A percentile compares a stretch with the other conserved stretches of the same genome.
Conservation (phyloP, 192 early-diverging fungal species). For the Umbelopsis sp. region DNA sequence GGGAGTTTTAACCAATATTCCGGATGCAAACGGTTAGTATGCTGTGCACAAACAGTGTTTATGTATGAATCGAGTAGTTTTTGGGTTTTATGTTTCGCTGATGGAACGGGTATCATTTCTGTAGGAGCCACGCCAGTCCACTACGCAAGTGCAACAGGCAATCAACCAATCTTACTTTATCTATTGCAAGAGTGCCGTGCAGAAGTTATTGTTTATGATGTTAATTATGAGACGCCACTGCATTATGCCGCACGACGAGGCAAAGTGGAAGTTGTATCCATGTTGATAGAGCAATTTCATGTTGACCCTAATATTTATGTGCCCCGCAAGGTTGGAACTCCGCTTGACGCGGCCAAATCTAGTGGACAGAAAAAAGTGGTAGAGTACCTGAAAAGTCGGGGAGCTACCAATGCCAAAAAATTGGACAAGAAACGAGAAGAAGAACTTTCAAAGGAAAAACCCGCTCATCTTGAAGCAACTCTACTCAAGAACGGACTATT, state of each 20-base stretch:
- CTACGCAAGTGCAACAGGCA: slow-evolving; percentile 35
- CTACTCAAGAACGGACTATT: slow-evolving; percentile 32
- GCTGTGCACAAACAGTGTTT: background rate
- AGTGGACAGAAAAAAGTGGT: slow-evolving; percentile 26
- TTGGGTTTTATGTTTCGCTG: too few relatives aligned
- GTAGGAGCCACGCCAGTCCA: slow-evolving; percentile 36
- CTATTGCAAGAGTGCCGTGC: slow-evolving; percentile 25
- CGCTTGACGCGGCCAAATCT: slow-evolving; percentile 34
- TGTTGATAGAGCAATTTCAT: slow-evolving; percentile 30
- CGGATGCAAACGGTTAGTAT: slow-evolving; percentile 22
- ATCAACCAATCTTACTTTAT: slow-evolving; percentile 25
- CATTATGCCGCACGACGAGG: slow-evolving; percentile 39
- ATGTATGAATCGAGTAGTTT: background rate
- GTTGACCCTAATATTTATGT: slow-evolving; percentile 36
- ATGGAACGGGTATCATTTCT: background rate
- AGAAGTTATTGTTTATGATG: slow-evolving; percentile 21
- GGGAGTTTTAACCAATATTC: slow-evolving; percentile 12
- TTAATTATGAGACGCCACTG: slow-evolving; percentile 32
- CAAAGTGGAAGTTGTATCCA: slow-evolving; percentile 26
- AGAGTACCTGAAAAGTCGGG: slow-evolving; percentile 34
- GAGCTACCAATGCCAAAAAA: slow-evolving; percentile 31
- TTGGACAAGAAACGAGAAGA: slow-evolving; percentile 34
- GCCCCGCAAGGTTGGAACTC: slow-evolving; percentile 30
- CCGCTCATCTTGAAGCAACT: slow-evolving; percentile 30
- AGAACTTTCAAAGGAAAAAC: slow-evolving; percentile 26